Conservation (phyloP, 164 flowering plant genomes). For the Vitis labrusca region DNA sequence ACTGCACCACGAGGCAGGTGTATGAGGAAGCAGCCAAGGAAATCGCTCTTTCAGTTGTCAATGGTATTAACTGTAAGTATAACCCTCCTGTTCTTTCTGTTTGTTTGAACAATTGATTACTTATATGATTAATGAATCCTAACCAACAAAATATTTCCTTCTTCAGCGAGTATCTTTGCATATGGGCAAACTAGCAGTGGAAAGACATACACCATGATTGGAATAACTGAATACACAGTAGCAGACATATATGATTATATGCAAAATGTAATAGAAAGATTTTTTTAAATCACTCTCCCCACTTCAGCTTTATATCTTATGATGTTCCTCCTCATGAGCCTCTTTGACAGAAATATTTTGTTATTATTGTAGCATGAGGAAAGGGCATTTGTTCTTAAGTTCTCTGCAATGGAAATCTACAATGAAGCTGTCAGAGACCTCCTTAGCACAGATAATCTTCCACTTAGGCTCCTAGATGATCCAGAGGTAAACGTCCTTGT, state of each 20-base stretch:
- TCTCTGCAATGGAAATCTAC: conserved; percentile 98
- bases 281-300: background rate
- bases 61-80: conserved; percentile 72
- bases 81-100: background rate
- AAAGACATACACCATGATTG: conserved; percentile 94
- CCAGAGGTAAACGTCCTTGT: conserved; percentile 65
- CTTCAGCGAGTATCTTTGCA: conserved; percentile 89
- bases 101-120: background rate
- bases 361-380: conserved; percentile 54
- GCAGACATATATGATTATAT: conserved; percentile 86
- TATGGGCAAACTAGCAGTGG: conserved; percentile 99
- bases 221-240: conserved; percentile 75
- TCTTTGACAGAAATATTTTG: background rate
- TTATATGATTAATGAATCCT: too few relatives aligned
- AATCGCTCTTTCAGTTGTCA: conserved; percentile 65
- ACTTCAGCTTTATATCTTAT: background rate
- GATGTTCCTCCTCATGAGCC: background rate
- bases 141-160: background rate
- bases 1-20: conserved; percentile 53
- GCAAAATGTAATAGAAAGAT: conserved; percentile 43
- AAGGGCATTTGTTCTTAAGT: conserved; percentile 83
- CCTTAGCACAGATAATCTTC: conserved; percentile 61
- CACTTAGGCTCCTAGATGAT: conserved; percentile 86
- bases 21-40: conserved; percentile 69
- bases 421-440: conserved; percentile 94